Conservation (phyloP, 176 grass and related monocot genomes). For the Bromus sterilis region DNA sequence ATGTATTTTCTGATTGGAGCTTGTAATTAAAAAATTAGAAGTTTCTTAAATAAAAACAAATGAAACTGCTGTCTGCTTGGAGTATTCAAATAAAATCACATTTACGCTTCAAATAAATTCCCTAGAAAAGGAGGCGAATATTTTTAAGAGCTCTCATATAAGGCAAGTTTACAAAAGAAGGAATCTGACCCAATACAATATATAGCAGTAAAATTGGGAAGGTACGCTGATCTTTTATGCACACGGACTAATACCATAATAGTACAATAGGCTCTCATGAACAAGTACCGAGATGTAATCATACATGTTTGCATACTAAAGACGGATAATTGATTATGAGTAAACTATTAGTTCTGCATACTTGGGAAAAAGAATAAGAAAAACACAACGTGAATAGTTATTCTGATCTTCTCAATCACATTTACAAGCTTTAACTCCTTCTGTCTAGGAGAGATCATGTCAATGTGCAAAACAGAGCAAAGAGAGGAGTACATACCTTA, state of each 20-base stretch:
- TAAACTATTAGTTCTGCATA: not conserved
- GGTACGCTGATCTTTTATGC: not conserved
- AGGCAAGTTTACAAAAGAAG: not conserved
- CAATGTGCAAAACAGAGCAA: not conserved
- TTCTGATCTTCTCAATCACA: not conserved
- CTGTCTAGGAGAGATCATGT: not conserved
- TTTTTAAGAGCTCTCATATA: not conserved
- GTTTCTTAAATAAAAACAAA: not conserved
- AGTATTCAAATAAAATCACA: not conserved
- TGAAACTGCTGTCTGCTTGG: not conserved
- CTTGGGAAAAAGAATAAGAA: not conserved
- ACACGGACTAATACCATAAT: not conserved
- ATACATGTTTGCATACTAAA: not conserved
- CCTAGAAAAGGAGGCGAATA: not conserved
- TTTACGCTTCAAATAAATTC: not conserved
- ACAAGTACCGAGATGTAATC: not conserved
- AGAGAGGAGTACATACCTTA: constrained; percentile 29
- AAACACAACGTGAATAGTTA: not conserved
- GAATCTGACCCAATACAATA: not conserved
- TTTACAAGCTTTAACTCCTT: not conserved
- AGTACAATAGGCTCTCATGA: not conserved
- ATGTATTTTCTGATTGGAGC: not conserved
- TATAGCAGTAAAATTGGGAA: not conserved
- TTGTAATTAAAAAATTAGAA: not conserved
- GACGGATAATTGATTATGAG: not conserved